phyloP scores from a whole-genome alignment of 176 grass and related monocot species.

The Paspalum notatum region DNA sequence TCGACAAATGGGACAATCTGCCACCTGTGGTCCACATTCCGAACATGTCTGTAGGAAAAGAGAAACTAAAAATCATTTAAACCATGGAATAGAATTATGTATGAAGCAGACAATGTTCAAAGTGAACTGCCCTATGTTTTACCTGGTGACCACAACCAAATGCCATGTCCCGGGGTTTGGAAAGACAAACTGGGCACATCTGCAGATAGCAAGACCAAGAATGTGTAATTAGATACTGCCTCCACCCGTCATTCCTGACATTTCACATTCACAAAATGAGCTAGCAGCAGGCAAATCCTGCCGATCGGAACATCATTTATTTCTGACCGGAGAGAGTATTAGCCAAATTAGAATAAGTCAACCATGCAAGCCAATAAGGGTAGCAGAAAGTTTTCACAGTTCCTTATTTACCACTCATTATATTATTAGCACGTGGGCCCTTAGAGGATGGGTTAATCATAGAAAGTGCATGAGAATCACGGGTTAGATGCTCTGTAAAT shows the following conservation, averaged over 20 bases:
- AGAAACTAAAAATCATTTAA: constrained; percentile 5
- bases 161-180: constrained; percentile 72
- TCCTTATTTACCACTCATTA: background rate
- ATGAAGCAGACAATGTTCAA: constrained; percentile 4
- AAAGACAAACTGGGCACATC: constrained; percentile 75
- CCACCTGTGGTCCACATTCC: constrained; percentile 69
- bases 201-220: constrained; percentile 40
- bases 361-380: background rate
- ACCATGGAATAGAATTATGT: background rate
- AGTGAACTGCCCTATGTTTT: constrained; percentile 19
- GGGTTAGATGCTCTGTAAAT: no score
- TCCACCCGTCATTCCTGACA: no score
- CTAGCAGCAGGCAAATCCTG: no score
- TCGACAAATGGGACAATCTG: constrained; percentile 72
- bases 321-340: no score
- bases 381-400: background rate
- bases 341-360: background rate
- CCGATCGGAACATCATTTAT: no score
- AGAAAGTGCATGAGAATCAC: no score
- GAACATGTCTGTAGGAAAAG: constrained; percentile 64
- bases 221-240: background rate
- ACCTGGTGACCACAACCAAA: constrained; percentile 94
- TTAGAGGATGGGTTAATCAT: background rate
- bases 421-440: background rate
- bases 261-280: no score